phyloP scores from a whole-genome alignment of 495 filamentous ascomycete genomes.

The Lasiosphaeria miniovina region DNA sequence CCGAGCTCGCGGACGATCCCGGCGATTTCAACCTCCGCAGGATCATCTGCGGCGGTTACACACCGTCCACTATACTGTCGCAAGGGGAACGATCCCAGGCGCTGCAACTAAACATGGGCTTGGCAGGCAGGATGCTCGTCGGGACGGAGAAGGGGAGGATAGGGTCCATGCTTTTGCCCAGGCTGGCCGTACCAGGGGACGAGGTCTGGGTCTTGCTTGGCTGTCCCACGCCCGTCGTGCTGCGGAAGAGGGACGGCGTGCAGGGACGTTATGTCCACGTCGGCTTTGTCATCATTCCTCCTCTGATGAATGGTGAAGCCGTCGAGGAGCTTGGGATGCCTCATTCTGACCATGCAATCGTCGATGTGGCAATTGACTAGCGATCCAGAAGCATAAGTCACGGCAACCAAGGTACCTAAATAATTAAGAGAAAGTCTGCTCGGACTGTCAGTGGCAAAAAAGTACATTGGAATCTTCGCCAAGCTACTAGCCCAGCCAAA shows the following conservation, averaged over 20 bases:
- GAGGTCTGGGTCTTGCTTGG: not conserved
- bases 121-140: not conserved
- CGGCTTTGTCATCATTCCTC: not conserved
- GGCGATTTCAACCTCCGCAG: not conserved
- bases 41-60: not conserved
- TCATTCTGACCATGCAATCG: not conserved
- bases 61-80: not conserved
- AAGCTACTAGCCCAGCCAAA: too few relatives aligned
- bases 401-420: too few relatives aligned
- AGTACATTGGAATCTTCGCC: too few relatives aligned
- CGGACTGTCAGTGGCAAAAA: too few relatives aligned
- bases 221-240: not conserved
- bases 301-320: not conserved
- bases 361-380: not conserved
- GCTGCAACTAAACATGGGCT: not conserved
- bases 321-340: not conserved
- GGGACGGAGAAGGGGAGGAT: not conserved
- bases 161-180: not conserved
- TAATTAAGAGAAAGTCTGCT: too few relatives aligned
- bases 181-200: not conserved
- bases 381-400: too few relatives aligned
- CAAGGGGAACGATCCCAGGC: not conserved
- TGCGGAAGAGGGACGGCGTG: not conserved
- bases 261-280: not conserved
- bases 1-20: not conserved